These are phyloP conservation scores for Rhododendron henanense DNA, from an alignment of 148 eudicot genomes.

Conservation along the genomic window DNA sequence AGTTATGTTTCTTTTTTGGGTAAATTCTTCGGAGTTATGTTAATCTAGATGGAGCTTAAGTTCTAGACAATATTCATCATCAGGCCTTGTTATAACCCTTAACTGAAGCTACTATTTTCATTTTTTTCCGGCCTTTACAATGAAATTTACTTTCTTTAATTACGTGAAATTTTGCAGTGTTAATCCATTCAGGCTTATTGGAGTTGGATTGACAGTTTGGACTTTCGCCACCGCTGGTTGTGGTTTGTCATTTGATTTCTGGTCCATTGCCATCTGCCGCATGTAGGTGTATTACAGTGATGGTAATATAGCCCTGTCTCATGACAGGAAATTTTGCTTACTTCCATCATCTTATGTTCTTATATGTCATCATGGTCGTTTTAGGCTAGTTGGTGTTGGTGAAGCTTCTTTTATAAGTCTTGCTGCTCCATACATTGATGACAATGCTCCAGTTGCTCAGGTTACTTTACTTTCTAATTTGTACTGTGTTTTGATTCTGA, in stretches of 20 bases:
- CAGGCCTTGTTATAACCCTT: background rate
- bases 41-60: background rate
- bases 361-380: background rate
- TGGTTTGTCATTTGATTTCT: slow-evolving; percentile 72
- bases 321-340: background rate
- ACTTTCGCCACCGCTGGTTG: slow-evolving; percentile 76
- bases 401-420: slow-evolving; percentile 99
- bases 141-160: background rate
- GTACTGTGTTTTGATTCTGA: background rate
- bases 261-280: slow-evolving; percentile 78
- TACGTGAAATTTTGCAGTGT: slow-evolving; percentile 48
- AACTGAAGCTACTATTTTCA: background rate
- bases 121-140: background rate
- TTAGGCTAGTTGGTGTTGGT: slow-evolving; percentile 98
- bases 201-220: slow-evolving; percentile 91
- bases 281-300: slow-evolving; percentile 54
- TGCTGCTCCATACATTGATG: slow-evolving; percentile 98
- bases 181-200: slow-evolving; percentile 95
- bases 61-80: background rate
- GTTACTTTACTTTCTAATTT: slow-evolving; percentile 29
- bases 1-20: background rate
- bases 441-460: slow-evolving; percentile 86
- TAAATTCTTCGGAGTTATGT: too few species aligned
- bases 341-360: slow-evolving; percentile 5
- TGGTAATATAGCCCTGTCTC: background rate